Conservation (phyloP, 2,329 filamentous ascomycete genomes). For the Ilyonectria destructans region DNA sequence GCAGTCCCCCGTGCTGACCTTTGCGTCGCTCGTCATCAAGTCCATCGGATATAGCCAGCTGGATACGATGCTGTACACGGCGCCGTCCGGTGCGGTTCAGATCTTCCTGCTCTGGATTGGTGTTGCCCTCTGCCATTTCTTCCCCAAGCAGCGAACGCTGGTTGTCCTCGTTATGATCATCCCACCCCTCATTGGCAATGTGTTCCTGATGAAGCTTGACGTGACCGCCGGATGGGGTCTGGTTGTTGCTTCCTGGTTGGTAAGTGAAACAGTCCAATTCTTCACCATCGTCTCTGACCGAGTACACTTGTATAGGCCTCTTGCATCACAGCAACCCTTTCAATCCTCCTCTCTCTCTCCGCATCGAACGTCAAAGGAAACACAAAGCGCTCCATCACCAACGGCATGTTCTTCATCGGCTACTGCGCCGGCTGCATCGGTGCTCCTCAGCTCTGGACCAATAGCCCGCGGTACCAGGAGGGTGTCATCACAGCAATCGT, state of each 20-base stretch:
- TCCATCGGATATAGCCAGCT: slow-evolving; percentile 61
- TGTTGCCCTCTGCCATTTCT: slow-evolving; percentile 56
- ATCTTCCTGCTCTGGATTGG: slow-evolving; percentile 64
- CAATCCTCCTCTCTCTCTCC: slow-evolving; percentile 56
- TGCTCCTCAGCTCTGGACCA: slow-evolving; percentile 65
- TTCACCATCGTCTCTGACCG: background rate
- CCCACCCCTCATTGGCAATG: slow-evolving; percentile 61
- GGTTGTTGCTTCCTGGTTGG: slow-evolving; percentile 65
- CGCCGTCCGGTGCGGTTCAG: slow-evolving; percentile 65
- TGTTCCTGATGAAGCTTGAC: slow-evolving; percentile 61
- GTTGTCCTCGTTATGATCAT: slow-evolving; percentile 59
- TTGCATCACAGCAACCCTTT: slow-evolving; percentile 60
- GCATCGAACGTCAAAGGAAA: slow-evolving; percentile 67
- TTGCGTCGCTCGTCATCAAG: slow-evolving; percentile 67
- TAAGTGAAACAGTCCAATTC: slow-evolving; percentile 29
- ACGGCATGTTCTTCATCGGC: slow-evolving; percentile 66
- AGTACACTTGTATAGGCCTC: slow-evolving; percentile 51
- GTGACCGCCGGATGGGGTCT: slow-evolving; percentile 62
- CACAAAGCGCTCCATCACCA: slow-evolving; percentile 65
- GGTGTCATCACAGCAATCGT: slow-evolving; percentile 59
- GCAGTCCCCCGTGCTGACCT: slow-evolving; percentile 49
- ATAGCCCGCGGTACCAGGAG: slow-evolving; percentile 61
- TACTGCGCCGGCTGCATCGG: slow-evolving; percentile 57
- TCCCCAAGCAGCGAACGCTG: slow-evolving; percentile 58
- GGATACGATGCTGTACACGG: slow-evolving; percentile 64